Percentiles rank a stretch among this genome's conserved stretches.
These are phyloP conservation scores for Linnemannia exigua DNA, from an alignment of 192 early-diverging fungal genomes.

Conservation along the genomic window DNA sequence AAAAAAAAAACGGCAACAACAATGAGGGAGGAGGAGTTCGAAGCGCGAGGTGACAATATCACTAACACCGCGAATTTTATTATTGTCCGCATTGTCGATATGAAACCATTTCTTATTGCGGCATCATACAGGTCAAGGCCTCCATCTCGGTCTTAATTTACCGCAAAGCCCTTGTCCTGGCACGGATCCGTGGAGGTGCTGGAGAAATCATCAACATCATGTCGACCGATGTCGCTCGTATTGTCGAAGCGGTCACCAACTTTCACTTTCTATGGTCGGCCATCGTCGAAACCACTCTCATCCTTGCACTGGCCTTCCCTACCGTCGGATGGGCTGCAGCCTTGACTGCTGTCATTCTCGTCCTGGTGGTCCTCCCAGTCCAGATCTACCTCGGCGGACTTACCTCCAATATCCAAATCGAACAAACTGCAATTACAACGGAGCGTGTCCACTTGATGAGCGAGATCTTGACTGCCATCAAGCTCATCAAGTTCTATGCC, in stretches of 20 bases:
- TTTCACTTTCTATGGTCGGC: constrained; percentile 78
- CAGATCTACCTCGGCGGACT: constrained; percentile 65
- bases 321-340: constrained; percentile 61
- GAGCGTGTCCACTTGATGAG: constrained; percentile 69
- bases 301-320: constrained; percentile 63
- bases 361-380: constrained; percentile 69
- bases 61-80: neutral
- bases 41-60: neutral
- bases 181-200: constrained; percentile 71
- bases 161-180: constrained; percentile 71
- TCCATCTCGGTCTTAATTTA: constrained; percentile 75
- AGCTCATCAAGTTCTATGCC: constrained; percentile 78
- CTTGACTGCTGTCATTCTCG: constrained; percentile 55
- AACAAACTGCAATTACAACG: constrained; percentile 63
- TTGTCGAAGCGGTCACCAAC: constrained; percentile 73
- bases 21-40: neutral
- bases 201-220: constrained; percentile 79
- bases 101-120: constrained; percentile 3
- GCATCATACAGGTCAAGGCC: constrained; percentile 60
- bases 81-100: neutral
- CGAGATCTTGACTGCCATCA: constrained; percentile 67
- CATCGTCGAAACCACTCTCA: constrained; percentile 62
- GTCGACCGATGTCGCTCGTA: constrained; percentile 71
- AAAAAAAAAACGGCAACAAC: constrained; percentile 27
- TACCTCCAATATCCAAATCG: constrained; percentile 59